These are phyloP conservation scores for Colletotrichum costaricense DNA, from an alignment of 2,329 filamentous ascomycete genomes.

Conservation along the genomic window DNA sequence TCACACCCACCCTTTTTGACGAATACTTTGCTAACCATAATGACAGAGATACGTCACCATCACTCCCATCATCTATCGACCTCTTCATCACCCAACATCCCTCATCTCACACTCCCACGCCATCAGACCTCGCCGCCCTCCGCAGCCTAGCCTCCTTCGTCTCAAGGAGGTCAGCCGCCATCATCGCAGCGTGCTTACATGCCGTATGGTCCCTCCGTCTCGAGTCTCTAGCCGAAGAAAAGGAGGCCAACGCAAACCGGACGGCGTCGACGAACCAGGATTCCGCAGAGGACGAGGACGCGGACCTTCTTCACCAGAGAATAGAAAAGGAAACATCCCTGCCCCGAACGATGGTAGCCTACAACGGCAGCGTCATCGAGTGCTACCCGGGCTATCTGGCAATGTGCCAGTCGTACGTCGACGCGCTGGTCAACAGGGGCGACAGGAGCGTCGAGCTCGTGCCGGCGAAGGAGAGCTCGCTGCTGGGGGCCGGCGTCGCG, in stretches of 20 bases:
- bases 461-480: slow-evolving; percentile 78
- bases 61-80: slow-evolving; percentile 56
- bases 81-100: slow-evolving; percentile 64
- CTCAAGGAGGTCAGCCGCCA: slow-evolving; percentile 67
- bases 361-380: slow-evolving; percentile 84
- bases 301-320: slow-evolving; percentile 40
- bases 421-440: slow-evolving; percentile 62
- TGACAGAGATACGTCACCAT: slow-evolving; percentile 56
- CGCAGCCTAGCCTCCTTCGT: slow-evolving; percentile 65
- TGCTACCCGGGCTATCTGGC: slow-evolving; percentile 77
- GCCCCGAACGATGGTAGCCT: slow-evolving; percentile 72
- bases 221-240: slow-evolving; percentile 55
- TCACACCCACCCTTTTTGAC: not conserved
- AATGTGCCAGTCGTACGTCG: slow-evolving; percentile 71
- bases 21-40: not conserved
- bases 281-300: slow-evolving; percentile 36
- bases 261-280: not conserved
- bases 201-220: slow-evolving; percentile 68
- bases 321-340: slow-evolving; percentile 63
- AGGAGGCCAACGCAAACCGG: slow-evolving; percentile 42
- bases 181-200: slow-evolving; percentile 69
- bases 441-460: slow-evolving; percentile 69
- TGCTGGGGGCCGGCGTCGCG: slow-evolving; percentile 81
- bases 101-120: slow-evolving; percentile 51
- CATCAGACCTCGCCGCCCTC: slow-evolving; percentile 62